These are phyloP conservation scores for Globisporangium camurandrum DNA, from an alignment of 352 stramenopile genomes.

Conservation along the genomic window DNA sequence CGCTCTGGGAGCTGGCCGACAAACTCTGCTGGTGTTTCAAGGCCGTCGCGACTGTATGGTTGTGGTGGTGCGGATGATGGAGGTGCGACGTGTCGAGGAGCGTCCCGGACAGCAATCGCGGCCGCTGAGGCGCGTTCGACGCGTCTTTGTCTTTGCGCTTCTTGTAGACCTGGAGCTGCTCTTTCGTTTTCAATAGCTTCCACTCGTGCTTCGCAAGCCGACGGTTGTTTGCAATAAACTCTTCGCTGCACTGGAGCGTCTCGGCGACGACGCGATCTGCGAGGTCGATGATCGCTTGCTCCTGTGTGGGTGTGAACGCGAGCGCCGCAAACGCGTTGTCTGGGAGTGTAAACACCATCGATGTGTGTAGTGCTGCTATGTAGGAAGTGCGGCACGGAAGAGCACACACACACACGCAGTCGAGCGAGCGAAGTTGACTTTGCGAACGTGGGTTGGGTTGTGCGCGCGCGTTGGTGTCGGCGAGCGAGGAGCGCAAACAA, in stretches of 20 bases:
- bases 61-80: conserved; percentile 17
- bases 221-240: conserved; percentile 32
- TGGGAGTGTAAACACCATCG: conserved; percentile 16
- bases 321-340: conserved; percentile 18
- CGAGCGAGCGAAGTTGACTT: background rate
- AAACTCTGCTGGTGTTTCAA: conserved; percentile 11
- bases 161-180: conserved; percentile 51
- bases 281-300: conserved; percentile 31
- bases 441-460: background rate
- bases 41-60: conserved; percentile 1
- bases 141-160: conserved; percentile 22
- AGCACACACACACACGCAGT: no score
- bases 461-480: background rate
- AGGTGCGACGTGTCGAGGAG: conserved; percentile 26
- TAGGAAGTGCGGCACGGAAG: background rate
- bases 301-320: conserved; percentile 24
- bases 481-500: no score
- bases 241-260: conserved; percentile 42
- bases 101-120: conserved; percentile 34
- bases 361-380: background rate
- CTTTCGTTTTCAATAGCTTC: conserved; percentile 46
- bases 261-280: conserved; percentile 49
- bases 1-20: conserved; percentile 27
- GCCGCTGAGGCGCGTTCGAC: conserved; percentile 23
- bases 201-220: conserved; percentile 29